Evolutionary conservation across 2,329 filamentous ascomycete species (phyloP), one percentile per base, ranked within the genome.

Genomic region (Bertia moriformis): DNA sequence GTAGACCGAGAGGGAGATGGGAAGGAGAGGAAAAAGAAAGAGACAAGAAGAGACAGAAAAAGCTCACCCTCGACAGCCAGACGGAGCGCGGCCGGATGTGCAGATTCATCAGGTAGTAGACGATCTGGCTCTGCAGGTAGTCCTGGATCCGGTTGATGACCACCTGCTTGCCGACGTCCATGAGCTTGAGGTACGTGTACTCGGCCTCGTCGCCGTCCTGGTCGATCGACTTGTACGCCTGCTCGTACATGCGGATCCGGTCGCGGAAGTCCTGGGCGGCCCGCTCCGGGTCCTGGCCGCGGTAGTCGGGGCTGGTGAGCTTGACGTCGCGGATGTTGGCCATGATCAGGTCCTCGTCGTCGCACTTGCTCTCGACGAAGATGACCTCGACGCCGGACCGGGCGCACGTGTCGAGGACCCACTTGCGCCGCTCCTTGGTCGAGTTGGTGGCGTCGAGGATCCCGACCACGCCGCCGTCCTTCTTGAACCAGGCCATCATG

Each of bases 111-210:
- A 96, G 75, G 57, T 95, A 98, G 61, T 98, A 98, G 36, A 98
- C 89, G 36, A 98, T 80, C 42, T 91, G 80, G 57, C 86, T 94
- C 58, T 95, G 91, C 19, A 98, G 69, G 54, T 98, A 98, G 60
- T 98, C 91, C 55, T 87, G 82, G 53, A 98, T 94, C 54, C 84
- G 80, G 63, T 96, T 98, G 71, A 98, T 96, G 53, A 96, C 91
- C 54, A 96, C 88, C 53, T 93, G 86, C 48, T 85, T 85, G 42
- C 91, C 88, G 13, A 96, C 86, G 53, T 98, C 81, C 70, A 96
- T 93, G 54, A 98, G 82, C 63, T 98, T 96, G 55, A 96, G 82
- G 55, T 95, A 98, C 27, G 91, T 94, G 50, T 93, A 75, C 49
- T 89, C 70, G 48, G 73, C 76, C 65, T 96, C 89, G 45, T 93